Conservation (phyloP, 129 eudicot species). For the Glebionis coronaria region DNA sequence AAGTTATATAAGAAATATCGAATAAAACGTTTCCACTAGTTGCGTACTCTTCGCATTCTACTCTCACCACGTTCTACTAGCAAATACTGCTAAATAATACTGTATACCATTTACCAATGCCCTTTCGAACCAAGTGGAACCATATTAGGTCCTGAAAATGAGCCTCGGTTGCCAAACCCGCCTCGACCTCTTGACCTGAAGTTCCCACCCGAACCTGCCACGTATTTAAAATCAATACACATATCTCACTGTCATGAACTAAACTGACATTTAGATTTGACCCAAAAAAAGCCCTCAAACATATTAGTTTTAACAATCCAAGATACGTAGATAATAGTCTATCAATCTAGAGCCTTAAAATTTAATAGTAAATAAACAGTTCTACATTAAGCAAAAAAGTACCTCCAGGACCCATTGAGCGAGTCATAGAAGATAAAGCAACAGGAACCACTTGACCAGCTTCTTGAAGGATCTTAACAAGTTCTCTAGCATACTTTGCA, state of each 20-base stretch:
- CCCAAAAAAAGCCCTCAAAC: no score
- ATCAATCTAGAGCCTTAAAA: neutral
- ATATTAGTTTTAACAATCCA: no score
- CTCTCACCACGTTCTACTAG: neutral
- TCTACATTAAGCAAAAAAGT: neutral
- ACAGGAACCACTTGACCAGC: constrained; percentile 92
- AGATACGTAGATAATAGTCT: neutral
- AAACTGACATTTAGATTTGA: no score
- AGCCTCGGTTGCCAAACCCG: constrained; percentile 63
- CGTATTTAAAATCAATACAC: constrained; percentile 3
- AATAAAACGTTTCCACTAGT: neutral
- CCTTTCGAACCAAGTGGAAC: constrained; percentile 58
- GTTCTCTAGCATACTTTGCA: constrained; percentile 74
- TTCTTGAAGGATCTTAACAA: constrained; percentile 84
- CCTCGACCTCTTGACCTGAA: constrained; percentile 92
- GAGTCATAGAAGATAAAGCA: constrained; percentile 58
- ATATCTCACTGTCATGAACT: neutral
- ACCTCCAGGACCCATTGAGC: constrained; percentile 59
- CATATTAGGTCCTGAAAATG: constrained; percentile 60
- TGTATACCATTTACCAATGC: constrained; percentile 66
- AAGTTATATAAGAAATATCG: neutral
- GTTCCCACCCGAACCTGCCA: constrained; percentile 61
- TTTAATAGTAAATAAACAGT: neutral
- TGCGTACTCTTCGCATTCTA: constrained; percentile 12
- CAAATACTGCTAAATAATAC: neutral